These are phyloP conservation scores for Beauveria caledonica DNA, from an alignment of 2,329 filamentous ascomycete genomes.

Conservation along the genomic window DNA sequence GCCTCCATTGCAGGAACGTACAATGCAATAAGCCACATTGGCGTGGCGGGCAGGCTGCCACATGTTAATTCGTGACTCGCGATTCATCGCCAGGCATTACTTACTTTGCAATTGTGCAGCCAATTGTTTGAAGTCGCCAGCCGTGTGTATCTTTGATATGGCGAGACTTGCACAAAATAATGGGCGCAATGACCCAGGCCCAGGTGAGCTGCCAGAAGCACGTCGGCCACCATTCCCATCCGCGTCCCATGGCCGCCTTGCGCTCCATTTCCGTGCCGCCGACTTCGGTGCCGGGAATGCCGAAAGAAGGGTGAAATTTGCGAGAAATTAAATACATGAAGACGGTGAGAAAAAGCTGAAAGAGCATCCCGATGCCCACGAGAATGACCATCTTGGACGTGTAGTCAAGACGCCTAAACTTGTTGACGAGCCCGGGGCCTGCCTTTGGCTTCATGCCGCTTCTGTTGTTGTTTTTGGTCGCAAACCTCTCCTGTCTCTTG, in stretches of 20 bases:
- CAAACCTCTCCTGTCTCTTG: conserved; percentile 35
- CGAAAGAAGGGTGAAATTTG: conserved; percentile 52
- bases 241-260: conserved; percentile 35
- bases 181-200: conserved; percentile 52
- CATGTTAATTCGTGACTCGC: conserved; percentile 1
- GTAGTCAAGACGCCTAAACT: conserved; percentile 30
- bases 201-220: conserved; percentile 54
- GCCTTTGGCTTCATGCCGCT: conserved; percentile 13
- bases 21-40: conserved; percentile 47
- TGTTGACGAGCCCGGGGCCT: conserved; percentile 19
- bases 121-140: conserved; percentile 55
- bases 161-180: conserved; percentile 51
- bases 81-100: background rate
- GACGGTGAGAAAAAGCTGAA: conserved; percentile 50
- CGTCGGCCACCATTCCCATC: conserved; percentile 60
- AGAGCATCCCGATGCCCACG: conserved; percentile 45
- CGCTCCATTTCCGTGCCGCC: conserved; percentile 42
- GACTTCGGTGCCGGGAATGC: conserved; percentile 53
- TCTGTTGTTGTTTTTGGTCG: background rate
- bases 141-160: conserved; percentile 56
- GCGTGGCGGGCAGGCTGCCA: conserved; percentile 17
- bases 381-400: conserved; percentile 37
- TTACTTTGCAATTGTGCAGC: conserved; percentile 35
- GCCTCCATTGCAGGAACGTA: conserved; percentile 33
- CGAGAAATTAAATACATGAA: conserved; percentile 53